phyloP scores from a whole-genome alignment of 179 eudicot genomes.

The Sideroxylon spinosum region DNA sequence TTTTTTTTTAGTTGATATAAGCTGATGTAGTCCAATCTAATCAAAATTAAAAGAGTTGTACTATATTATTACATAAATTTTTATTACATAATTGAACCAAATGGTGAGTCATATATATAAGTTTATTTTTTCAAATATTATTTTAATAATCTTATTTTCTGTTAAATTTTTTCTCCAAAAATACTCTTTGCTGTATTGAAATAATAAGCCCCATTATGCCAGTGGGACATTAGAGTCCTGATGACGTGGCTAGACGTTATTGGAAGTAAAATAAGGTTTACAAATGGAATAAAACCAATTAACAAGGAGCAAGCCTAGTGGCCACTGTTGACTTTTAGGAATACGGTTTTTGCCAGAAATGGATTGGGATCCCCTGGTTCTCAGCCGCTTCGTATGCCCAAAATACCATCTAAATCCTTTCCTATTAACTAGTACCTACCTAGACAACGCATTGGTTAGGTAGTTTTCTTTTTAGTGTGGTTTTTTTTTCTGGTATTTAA shows the following conservation, averaged over 20 bases:
- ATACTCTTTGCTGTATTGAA: no score
- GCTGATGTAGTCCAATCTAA: no score
- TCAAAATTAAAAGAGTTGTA: no score
- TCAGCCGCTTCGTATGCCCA: background rate
- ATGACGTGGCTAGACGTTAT: conserved; percentile 13
- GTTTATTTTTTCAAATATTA: no score
- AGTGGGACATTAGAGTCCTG: no score
- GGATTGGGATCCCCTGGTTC: background rate
- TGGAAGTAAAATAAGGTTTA: background rate
- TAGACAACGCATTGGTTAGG: background rate
- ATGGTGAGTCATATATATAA: no score
- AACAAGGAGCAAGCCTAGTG: background rate
- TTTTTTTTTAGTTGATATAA: no score
- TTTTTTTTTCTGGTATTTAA: no score
- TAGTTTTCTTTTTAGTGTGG: background rate
- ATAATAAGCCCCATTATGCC: background rate
- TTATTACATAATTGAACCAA: no score
- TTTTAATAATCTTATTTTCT: no score
- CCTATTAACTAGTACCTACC: background rate
- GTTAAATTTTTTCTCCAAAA: no score
- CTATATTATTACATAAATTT: no score
- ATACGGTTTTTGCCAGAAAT: background rate
- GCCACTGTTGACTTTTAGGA: background rate
- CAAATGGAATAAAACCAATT: conserved; percentile 6
- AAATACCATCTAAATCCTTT: background rate